phyloP scores from a whole-genome alignment of 192 early-diverging fungal species.

The Coemansia sp. region DNA sequence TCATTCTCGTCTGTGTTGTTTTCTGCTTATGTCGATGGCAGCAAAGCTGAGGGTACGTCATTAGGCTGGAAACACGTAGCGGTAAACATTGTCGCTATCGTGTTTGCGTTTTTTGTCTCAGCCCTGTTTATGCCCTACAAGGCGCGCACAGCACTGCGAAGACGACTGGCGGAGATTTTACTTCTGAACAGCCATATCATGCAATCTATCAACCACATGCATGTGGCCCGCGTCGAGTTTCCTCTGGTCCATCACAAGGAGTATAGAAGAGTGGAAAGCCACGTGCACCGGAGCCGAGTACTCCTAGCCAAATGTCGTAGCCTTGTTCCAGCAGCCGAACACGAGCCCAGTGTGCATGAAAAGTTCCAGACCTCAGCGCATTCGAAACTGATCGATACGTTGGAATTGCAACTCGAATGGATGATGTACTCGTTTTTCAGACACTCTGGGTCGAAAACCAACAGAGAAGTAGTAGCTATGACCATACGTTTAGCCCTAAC shows the following conservation, averaged over 20 bases:
- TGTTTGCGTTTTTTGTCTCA: slow-evolving; percentile 37
- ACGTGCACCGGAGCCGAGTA: slow-evolving; percentile 24
- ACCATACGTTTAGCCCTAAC: slow-evolving; percentile 26
- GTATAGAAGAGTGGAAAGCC: slow-evolving; percentile 12
- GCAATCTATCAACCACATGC: slow-evolving; percentile 46
- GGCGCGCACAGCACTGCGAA: slow-evolving; percentile 37
- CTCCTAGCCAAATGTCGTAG: slow-evolving; percentile 29
- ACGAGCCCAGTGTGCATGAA: slow-evolving; percentile 47
- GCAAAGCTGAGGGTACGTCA: slow-evolving; percentile 7
- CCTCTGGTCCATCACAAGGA: slow-evolving; percentile 23
- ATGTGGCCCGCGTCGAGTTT: slow-evolving; percentile 36
- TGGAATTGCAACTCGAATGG: slow-evolving; percentile 51
- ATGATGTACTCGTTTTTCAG: slow-evolving; percentile 43
- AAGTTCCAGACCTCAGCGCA: slow-evolving; percentile 32
- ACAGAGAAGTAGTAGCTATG: slow-evolving; percentile 5
- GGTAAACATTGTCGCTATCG: slow-evolving; percentile 37
- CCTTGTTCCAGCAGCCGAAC: slow-evolving; percentile 19
- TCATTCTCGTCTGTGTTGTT: slow-evolving; percentile 42
- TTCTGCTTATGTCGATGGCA: slow-evolving; percentile 10
- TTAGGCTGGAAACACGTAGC: slow-evolving; percentile 40
- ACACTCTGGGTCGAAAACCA: slow-evolving; percentile 8
- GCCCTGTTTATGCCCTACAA: slow-evolving; percentile 43
- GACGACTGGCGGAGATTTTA: slow-evolving; percentile 28
- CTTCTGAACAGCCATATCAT: slow-evolving; percentile 31
- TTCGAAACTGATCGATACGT: slow-evolving; percentile 24